Evolutionary conservation across 352 stramenopile genomes (phyloP).

Genomic region (Globisporangium lucens): DNA sequence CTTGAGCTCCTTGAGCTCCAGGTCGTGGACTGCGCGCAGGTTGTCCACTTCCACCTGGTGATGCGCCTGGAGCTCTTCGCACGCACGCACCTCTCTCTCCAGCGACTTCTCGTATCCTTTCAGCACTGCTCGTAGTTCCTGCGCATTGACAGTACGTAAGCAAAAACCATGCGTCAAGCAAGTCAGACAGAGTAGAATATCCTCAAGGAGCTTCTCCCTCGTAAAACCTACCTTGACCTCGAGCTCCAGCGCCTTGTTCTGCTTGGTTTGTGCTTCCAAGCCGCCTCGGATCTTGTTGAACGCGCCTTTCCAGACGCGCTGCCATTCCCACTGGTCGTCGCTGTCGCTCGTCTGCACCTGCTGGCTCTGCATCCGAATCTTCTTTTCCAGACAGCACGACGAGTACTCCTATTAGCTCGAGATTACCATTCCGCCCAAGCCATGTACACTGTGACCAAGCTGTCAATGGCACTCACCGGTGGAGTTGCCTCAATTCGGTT

Average conservation of each 20-base stretch:
- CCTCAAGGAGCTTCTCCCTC: background rate
- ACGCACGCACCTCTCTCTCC: constrained; percentile 28
- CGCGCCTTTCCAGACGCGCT: constrained; percentile 65
- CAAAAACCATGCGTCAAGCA: background rate
- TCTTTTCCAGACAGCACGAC: constrained; percentile 6
- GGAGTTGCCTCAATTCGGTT: background rate
- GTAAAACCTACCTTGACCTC: constrained; percentile 41
- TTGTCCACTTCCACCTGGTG: constrained; percentile 48
- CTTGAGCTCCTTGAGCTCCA: constrained; percentile 52
- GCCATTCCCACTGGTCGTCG: constrained; percentile 69
- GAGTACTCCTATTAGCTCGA: no score
- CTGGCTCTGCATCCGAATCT: constrained; percentile 34
- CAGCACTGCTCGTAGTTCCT: constrained; percentile 46
- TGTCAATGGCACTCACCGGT: background rate
- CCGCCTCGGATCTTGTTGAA: constrained; percentile 59
- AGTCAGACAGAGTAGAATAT: background rate
- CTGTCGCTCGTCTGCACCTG: constrained; percentile 57
- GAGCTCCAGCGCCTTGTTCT: constrained; percentile 27
- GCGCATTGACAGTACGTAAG: background rate
- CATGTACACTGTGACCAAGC: no score
- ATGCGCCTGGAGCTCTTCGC: constrained; percentile 29
- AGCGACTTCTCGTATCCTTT: constrained; percentile 39
- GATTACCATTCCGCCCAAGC: no score
- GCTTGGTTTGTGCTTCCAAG: constrained; percentile 28
- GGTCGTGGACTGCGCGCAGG: constrained; percentile 36